Evolutionary conservation across 331 rosid genomes (phyloP), one percentile per base, ranked within the genome.

Genomic region (Quercus lobata): DNA sequence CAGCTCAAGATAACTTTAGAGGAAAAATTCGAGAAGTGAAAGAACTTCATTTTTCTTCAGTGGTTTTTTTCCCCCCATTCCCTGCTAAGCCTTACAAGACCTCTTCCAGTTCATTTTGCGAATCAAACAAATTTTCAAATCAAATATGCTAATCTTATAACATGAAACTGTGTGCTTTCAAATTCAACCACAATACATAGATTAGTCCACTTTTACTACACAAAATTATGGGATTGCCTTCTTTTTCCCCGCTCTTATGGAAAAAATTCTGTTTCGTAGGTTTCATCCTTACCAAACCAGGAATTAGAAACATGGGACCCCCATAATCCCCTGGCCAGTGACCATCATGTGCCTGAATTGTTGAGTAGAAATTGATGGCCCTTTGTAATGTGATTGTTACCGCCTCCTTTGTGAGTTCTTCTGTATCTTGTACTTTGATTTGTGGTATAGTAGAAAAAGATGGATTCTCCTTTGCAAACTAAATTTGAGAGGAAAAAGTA

Each of bases 241-340:
- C 49, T 66, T 66, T 34, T 34, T 66, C 72, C 52, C 54, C 17
- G 1, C 1, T 12, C 17, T 12, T 49, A 49, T 1, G 54, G 54
- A 49, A 49, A 49, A 49, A 12, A 3, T 10, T 49, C 16, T 0
- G 1, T 11, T 49, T 49, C 3, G 17, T 12, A 49, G 54, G 54
- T 12, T 49, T 49, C 17, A 32, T 16, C n/a, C 81, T 78, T 83
- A 92, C 98, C 90, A 94, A 81, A 73, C 94, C 96, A 55, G 96
- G 98, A 79, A 92, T 35, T 54, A 91, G 92, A 86, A 92, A 92
- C 97, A 92, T 85, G 41, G 96, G 94, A 62, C 97, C 97, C 30
- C 90, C 98, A 87, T 91, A 94, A 81, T 94, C 98, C 57, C 93
- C 97, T 0, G 94, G 86, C 98, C 98, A 94, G 77, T 92, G 97